These are phyloP conservation scores for Neltuma alba DNA, from an alignment of 306 rosid species.

Conservation along the genomic window DNA sequence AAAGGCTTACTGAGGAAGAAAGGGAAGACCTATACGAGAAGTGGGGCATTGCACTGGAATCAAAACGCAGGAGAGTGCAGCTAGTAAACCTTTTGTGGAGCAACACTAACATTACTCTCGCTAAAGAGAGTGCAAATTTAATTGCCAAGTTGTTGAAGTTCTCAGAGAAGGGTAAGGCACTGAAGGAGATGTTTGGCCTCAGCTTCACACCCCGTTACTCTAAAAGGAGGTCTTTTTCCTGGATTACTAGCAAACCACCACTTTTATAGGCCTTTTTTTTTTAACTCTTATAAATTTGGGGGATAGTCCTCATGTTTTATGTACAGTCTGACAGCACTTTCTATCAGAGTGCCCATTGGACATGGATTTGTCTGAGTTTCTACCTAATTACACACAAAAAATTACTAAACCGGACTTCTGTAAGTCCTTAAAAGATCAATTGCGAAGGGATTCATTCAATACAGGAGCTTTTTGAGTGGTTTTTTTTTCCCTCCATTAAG, in stretches of 20 bases:
- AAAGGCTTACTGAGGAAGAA: constrained; percentile 70
- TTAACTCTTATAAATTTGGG: neutral
- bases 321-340: constrained; percentile 44
- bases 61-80: constrained; percentile 92
- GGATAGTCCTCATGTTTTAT: constrained; percentile 12
- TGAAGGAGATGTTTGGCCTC: constrained; percentile 95
- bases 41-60: constrained; percentile 76
- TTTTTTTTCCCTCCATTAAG: neutral
- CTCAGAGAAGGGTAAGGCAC: constrained; percentile 73
- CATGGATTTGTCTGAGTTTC: constrained; percentile 25
- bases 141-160: constrained; percentile 83
- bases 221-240: constrained; percentile 60
- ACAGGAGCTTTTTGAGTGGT: neutral
- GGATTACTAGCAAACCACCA: constrained; percentile 66
- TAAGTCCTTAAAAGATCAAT: neutral
- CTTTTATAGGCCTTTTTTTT: constrained; percentile 34
- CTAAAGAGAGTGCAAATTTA: constrained; percentile 70
- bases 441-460: neutral
- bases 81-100: constrained; percentile 71
- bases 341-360: constrained; percentile 28
- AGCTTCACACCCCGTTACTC: constrained; percentile 71
- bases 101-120: constrained; percentile 60
- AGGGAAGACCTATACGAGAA: constrained; percentile 60
- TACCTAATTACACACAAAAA: neutral
- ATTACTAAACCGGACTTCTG: constrained; percentile 5